These are phyloP conservation scores for Colletotrichum orbiculare DNA, from an alignment of 2,329 filamentous ascomycete species.

Conservation along the genomic window DNA sequence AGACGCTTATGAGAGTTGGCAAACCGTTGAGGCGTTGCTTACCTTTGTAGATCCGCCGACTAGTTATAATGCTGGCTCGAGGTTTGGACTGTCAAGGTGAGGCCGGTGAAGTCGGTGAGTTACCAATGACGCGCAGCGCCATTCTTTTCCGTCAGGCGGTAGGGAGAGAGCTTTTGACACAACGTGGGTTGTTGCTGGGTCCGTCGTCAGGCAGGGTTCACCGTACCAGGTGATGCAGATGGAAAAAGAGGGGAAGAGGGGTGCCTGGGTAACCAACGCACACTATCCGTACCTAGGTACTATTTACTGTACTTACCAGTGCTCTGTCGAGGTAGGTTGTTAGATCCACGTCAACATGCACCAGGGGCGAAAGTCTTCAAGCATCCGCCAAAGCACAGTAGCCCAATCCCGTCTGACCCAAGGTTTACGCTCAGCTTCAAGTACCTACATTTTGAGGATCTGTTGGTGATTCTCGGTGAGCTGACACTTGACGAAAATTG, in stretches of 20 bases:
- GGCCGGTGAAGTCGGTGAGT: constrained; percentile 12
- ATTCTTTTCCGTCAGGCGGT: constrained; percentile 11
- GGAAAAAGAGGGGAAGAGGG: constrained; percentile 32
- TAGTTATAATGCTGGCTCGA: not conserved
- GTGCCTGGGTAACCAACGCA: not conserved
- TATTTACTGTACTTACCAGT: no score
- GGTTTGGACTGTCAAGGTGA: not conserved
- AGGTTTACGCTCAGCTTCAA: no score
- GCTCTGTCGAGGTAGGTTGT: no score
- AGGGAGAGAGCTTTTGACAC: not conserved
- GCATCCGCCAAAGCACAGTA: no score
- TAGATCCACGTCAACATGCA: no score
- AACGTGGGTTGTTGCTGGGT: constrained; percentile 7
- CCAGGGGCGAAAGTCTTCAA: constrained; percentile 14
- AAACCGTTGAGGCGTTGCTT: no score
- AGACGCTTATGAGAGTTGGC: constrained; percentile 3
- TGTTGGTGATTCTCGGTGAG: no score
- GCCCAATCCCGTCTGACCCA: not conserved
- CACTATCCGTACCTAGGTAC: not conserved
- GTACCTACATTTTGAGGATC: no score
- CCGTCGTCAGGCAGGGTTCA: constrained; percentile 23
- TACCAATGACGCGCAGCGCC: constrained; percentile 26
- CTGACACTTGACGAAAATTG: no score
- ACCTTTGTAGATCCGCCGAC: no score
- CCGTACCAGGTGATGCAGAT: constrained; percentile 29